Percentiles rank a stretch among this genome's conserved stretches.
phyloP scores from a whole-genome alignment of 495 filamentous ascomycete genomes.

The Penicillium cinerascens region DNA sequence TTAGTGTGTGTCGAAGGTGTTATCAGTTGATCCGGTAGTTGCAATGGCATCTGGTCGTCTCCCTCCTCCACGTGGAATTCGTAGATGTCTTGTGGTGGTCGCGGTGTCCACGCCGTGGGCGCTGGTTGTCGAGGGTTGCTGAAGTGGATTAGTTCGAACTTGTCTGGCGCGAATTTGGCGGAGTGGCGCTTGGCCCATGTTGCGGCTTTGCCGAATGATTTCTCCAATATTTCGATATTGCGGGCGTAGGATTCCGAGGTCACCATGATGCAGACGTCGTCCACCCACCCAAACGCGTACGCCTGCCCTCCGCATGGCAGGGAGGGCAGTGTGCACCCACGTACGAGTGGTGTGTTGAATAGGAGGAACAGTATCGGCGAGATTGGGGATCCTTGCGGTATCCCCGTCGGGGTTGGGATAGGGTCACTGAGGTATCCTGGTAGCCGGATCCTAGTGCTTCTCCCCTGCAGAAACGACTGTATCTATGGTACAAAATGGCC shows the following conservation, averaged over 20 bases:
- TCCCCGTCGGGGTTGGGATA: neutral
- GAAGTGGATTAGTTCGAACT: slow-evolving; percentile 12
- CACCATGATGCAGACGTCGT: slow-evolving; percentile 13
- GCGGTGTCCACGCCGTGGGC: too few species aligned
- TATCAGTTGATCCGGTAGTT: neutral
- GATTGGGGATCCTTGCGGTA: too few species aligned
- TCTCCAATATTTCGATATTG: slow-evolving; percentile 4
- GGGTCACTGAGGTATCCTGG: neutral
- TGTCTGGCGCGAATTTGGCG: slow-evolving; percentile 14
- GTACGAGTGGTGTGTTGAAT: too few species aligned
- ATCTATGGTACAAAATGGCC: neutral
- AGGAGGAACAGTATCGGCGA: too few species aligned
- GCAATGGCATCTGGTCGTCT: neutral
- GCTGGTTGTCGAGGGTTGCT: neutral
- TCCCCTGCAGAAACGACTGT: neutral
- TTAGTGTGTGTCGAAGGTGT: neutral
- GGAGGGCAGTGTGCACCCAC: too few species aligned
- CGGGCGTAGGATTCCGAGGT: neutral
- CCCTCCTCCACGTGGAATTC: neutral
- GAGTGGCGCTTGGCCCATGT: slow-evolving; percentile 12
- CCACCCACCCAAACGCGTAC: slow-evolving; percentile 8
- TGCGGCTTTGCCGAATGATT: neutral
- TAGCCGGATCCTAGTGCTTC: slow-evolving; percentile 1
- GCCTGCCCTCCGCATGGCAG: neutral
- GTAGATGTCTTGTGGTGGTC: neutral